Percentiles rank a stretch among this genome's conserved stretches.
These are phyloP conservation scores for Solanum clarkiae DNA, from an alignment of 257 asterid species.

Conservation along the genomic window DNA sequence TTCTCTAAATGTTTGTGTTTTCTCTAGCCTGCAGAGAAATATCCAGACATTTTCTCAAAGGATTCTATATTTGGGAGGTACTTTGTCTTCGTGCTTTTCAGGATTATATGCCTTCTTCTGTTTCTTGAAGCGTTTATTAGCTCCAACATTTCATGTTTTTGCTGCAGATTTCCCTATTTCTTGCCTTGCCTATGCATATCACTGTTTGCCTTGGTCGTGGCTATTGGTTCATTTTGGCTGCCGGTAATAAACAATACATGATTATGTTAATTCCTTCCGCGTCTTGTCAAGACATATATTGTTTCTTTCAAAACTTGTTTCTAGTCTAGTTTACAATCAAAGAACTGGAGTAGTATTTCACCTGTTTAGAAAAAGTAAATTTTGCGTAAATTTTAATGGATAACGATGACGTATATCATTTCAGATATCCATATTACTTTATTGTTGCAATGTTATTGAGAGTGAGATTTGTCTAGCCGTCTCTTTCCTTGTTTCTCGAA, in stretches of 20 bases:
- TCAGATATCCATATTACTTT: neutral
- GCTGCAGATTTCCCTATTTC: constrained; percentile 71
- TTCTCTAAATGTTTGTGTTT: neutral
- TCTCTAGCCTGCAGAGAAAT: constrained; percentile 76
- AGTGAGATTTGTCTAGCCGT: neutral
- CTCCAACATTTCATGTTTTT: neutral
- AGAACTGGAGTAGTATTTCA: neutral
- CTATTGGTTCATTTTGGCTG: constrained; percentile 44
- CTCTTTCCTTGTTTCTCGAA: neutral
- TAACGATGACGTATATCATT: neutral
- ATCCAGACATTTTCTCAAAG: constrained; percentile 46
- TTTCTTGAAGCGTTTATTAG: neutral
- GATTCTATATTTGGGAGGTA: constrained; percentile 73
- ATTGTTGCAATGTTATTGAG: neutral
- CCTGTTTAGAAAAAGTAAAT: neutral
- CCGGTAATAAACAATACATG: constrained; percentile 50
- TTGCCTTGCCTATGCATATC: constrained; percentile 79
- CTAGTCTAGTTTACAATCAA: neutral
- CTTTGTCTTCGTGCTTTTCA: neutral
- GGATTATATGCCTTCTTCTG: neutral
- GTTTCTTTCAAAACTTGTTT: neutral
- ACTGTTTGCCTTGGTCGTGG: constrained; percentile 40
- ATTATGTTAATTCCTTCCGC: neutral
- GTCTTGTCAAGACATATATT: neutral
- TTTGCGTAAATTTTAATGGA: neutral